Conservation (phyloP, 371 early-diverging fungal genomes). For the Mucor ambiguus region DNA sequence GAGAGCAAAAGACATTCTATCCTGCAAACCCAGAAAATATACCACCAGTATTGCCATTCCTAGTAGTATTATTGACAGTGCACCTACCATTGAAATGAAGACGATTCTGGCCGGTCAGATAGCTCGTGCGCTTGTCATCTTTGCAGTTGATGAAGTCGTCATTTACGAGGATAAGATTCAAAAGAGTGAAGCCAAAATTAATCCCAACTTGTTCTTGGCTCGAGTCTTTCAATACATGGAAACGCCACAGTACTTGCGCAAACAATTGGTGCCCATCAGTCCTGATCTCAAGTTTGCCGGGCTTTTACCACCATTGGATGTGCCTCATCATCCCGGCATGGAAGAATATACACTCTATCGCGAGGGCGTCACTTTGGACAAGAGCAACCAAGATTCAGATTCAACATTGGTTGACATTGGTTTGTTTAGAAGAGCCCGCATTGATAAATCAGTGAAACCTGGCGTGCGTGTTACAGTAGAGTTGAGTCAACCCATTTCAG, state of each 20-base stretch:
- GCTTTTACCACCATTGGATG: conserved; percentile 70
- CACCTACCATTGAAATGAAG: conserved; percentile 70
- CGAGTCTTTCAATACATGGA: conserved; percentile 71
- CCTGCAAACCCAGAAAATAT: conserved; percentile 50
- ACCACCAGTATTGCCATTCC: conserved; percentile 76
- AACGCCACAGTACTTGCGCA: conserved; percentile 72
- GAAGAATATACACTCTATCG: conserved; percentile 65
- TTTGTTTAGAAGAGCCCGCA: conserved; percentile 55
- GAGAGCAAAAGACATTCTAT: conserved; percentile 14
- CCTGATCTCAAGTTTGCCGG: conserved; percentile 75
- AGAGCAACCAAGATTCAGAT: conserved; percentile 37
- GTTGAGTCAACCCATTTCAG: conserved; percentile 50
- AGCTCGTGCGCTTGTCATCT: conserved; percentile 64
- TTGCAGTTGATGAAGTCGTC: conserved; percentile 73
- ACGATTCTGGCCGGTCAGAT: conserved; percentile 79
- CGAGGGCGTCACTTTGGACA: conserved; percentile 67
- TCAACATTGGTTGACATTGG: conserved; percentile 71
- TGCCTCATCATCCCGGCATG: conserved; percentile 70
- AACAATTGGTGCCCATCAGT: conserved; percentile 68
- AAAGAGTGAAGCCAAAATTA: conserved; percentile 34
- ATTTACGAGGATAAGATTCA: conserved; percentile 63
- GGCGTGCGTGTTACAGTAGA: conserved; percentile 75
- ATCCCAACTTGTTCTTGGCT: conserved; percentile 66
- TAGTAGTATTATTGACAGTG: conserved; percentile 69
- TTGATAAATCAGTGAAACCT: conserved; percentile 61